Evolutionary conservation across 345 rosid species (phyloP).

Genomic region (Alliaria petiolata): DNA sequence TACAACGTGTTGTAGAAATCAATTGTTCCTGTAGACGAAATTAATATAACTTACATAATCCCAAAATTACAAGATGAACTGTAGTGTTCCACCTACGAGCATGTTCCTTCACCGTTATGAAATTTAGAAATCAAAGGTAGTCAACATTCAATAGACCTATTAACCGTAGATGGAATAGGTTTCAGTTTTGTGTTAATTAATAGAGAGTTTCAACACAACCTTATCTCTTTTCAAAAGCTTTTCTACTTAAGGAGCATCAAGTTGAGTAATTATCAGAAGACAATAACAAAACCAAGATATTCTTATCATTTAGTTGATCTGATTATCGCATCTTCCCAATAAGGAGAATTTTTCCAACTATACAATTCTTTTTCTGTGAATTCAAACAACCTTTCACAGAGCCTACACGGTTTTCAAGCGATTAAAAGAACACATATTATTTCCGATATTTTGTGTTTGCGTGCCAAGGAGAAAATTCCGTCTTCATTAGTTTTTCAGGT

Average conservation of each 20-base stretch:
- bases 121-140: background rate
- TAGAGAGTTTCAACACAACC: too few species aligned
- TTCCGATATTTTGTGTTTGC: too few species aligned
- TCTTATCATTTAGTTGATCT: background rate
- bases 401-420: too few species aligned
- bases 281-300: background rate
- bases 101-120: too few species aligned
- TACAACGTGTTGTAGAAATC: conserved; percentile 18
- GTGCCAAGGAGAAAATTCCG: too few species aligned
- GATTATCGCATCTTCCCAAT: background rate
- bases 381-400: too few species aligned
- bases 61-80: background rate
- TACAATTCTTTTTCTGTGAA: too few species aligned
- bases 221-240: too few species aligned
- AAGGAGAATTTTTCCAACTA: too few species aligned
- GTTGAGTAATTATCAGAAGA: background rate
- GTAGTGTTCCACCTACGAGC: too few species aligned
- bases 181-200: background rate
- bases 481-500: too few species aligned
- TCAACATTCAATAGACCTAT: background rate
- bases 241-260: background rate
- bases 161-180: background rate
- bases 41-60: background rate
- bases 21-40: background rate
- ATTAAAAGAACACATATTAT: too few species aligned